These are phyloP conservation scores for Lachancea dasiensis DNA, from an alignment of 805 yeast genomes.

Conservation along the genomic window DNA sequence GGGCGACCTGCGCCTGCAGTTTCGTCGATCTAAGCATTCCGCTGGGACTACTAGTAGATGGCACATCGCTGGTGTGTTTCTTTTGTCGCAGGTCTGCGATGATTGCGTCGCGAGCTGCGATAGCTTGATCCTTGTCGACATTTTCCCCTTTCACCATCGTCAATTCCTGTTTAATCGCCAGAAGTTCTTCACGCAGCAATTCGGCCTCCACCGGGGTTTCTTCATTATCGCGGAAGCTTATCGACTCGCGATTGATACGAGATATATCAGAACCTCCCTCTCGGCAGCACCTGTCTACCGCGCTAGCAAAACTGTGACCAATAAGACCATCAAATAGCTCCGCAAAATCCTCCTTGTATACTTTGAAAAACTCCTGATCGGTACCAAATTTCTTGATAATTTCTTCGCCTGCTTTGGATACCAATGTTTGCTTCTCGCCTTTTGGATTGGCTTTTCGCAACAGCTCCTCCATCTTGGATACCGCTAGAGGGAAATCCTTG, in stretches of 20 bases:
- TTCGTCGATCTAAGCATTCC: not conserved
- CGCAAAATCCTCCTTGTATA: slow-evolving; percentile 31
- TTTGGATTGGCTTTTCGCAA: slow-evolving; percentile 12
- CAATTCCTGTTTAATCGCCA: too few species aligned
- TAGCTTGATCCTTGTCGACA: slow-evolving; percentile 1
- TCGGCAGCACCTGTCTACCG: slow-evolving; percentile 14
- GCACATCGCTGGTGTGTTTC: not conserved
- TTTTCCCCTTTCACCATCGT: not conserved
- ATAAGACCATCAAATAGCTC: slow-evolving; percentile 29
- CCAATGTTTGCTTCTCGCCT: slow-evolving; percentile 13
- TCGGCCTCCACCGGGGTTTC: not conserved
- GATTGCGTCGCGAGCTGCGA: not conserved
- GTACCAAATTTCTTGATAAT: slow-evolving; percentile 28
- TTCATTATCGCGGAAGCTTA: not conserved
- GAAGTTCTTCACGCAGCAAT: slow-evolving; percentile 1
- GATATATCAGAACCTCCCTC: not conserved
- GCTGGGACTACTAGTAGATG: slow-evolving; percentile 2
- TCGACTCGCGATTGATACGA: slow-evolving; percentile 2
- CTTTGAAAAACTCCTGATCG: slow-evolving; percentile 27
- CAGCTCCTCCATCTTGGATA: slow-evolving; percentile 16
- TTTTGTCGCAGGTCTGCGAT: slow-evolving; percentile 1
- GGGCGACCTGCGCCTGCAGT: slow-evolving; percentile 13
- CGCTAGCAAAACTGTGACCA: slow-evolving; percentile 30
- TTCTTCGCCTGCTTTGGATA: slow-evolving; percentile 25
- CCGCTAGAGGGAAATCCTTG: slow-evolving; percentile 23